Base-by-base conservation (phyloP, 768 basidiomycete genomes). In the Boletellus sp. region DNA sequence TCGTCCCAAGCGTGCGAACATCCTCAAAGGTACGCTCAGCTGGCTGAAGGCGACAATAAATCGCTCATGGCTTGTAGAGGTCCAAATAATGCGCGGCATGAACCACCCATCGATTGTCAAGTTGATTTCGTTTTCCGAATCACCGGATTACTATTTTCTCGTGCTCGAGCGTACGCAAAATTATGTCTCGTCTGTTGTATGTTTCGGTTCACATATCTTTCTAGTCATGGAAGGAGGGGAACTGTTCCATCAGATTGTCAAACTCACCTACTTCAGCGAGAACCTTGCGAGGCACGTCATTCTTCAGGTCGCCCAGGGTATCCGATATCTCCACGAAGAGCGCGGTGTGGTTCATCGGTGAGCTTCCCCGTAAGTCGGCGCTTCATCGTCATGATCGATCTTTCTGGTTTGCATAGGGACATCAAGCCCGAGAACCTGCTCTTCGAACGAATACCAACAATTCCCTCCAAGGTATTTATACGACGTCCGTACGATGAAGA, bases 351-450 rank as follows among this genome's bases (percentile, higher is more conserved):
- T 98, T 3, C 96, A 99, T 67, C 90, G 96, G 77, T 78, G 42
- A 54, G 72, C 51, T 6, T 22, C 15, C 37, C 17, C 22, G 23
- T 5, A 31, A 26, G 38, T 15, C 1, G 22, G 22, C n/a, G 4
- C 2, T 20, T 32, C 17, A 4, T 37, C 6, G 20, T 20, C 13
- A 6, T 17, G 12, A 17, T 39, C 20, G 26, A 54, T 8, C 2
- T 20, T 36, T 15, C 10, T 2, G 34, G 3, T 33, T 35, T 26
- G 12, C 20, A 19, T 57, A 81, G 79, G 32, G 96, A 99, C 64
- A 99, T 99, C 75, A 99, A 99, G 65, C 96, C 96, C 1, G 96
- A 98, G 64, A 99, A 98, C 65, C 74, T 99, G 15, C 76, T 99
- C 2, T 99, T 98, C 65, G 88, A 94, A 43, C 80, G 84, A 17